Base-by-base conservation (phyloP, 2,329 filamentous ascomycete species). In the Tolypocladium sp. region DNA sequence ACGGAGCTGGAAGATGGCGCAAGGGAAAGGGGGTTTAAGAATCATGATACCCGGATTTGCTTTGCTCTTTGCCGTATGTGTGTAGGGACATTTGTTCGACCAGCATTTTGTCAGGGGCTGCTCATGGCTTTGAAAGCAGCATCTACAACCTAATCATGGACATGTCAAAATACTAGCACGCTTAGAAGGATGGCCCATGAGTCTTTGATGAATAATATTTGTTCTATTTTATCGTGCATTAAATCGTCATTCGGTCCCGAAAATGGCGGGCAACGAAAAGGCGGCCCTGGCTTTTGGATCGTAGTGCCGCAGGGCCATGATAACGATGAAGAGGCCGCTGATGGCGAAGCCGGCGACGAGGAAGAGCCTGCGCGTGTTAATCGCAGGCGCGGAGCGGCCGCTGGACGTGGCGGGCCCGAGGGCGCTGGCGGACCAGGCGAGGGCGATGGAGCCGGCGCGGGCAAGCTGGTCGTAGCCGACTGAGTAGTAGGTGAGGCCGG, bases 401-500 rank as follows among this genome's bases (percentile, higher is more conserved):
- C 62, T 60, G 15, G 63, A 60, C 6, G 59, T 55, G 13, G 66
- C 63, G 15, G 67, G 61, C 40, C 65, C 61, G 59, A 66, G 63
- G 44, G 63, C 59, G 27, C 62, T 60, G 10, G 63, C 58, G 4
- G 64, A 59, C 70, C 68, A 73, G 20, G 61, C 56, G 5, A 59
- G 60, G 3, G 64, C 61, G 20, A 65, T 61, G 37, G 62, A 62
- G 56, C 63, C 67, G 33, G 65, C 58, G 27, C 63, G 61, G 33
- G 67, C 56, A 51, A 74, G 63, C 56, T 73, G 71, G 49, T 74
- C 71, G 61, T 73, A 73, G 38, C 73, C 73, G 12, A 74, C 63
- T 0, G 79, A 81, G 70, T 83, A 84, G 64, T 79, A 74, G 30
- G 77, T 68, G 55, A 83, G 72, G 38, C 80, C 79, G 59, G 71